Percentiles rank a stretch among this genome's conserved stretches.
phyloP scores from a whole-genome alignment of 108 stramenopile genomes.

The Schizochytrium sp. region DNA sequence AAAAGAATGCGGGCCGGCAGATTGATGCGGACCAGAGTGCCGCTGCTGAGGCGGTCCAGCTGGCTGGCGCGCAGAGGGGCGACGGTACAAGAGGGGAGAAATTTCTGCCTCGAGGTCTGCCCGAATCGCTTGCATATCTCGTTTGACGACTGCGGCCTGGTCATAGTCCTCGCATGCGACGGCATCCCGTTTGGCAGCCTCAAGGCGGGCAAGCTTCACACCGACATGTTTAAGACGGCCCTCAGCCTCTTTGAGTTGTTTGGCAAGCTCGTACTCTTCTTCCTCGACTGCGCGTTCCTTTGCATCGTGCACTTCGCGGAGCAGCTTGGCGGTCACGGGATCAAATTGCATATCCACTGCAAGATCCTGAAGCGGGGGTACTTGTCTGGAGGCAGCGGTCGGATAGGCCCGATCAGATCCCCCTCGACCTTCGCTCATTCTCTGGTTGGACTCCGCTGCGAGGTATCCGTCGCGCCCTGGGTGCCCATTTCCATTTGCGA shows the following conservation, averaged over 20 bases:
- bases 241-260: slow-evolving; percentile 41
- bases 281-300: slow-evolving; percentile 44
- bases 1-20: too few relatives aligned
- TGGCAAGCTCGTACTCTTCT: slow-evolving; percentile 53
- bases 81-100: background rate
- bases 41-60: too few relatives aligned
- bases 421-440: background rate
- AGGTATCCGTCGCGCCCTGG: background rate
- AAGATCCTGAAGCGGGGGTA: slow-evolving; percentile 16
- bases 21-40: too few relatives aligned
- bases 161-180: slow-evolving; percentile 39
- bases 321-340: slow-evolving; percentile 13
- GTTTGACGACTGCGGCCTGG: slow-evolving; percentile 24
- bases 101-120: background rate
- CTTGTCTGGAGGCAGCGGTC: background rate
- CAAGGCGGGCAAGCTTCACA: background rate
- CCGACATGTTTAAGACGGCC: background rate
- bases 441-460: background rate
- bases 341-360: slow-evolving; percentile 31
- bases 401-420: background rate
- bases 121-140: slow-evolving; percentile 22
- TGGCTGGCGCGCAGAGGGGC: background rate
- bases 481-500: background rate
- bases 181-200: slow-evolving; percentile 23
- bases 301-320: slow-evolving; percentile 31